A percentile compares a stretch with the other conserved stretches of the same genome.
Conservation (phyloP, 306 rosid species). For the barrel medic (Medicago truncatula) region MtrunA17r5.0-ANR NC_053048.1:50352001-50352500, state of each 20-base stretch:
- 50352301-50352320: too few relatives aligned
- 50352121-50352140: slow-evolving; percentile 17
- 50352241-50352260: too few relatives aligned
- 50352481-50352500: too few relatives aligned
- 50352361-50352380: too few relatives aligned
- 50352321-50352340: too few relatives aligned
- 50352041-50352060: background rate
- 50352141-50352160: background rate
- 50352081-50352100: slow-evolving; percentile 4
- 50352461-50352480: too few relatives aligned
- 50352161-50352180: background rate
- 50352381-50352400: too few relatives aligned
- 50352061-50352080: background rate
- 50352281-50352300: too few relatives aligned
- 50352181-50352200: slow-evolving; percentile 23
- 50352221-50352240: slow-evolving; percentile 34
- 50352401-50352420: too few relatives aligned
- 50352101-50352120: slow-evolving; percentile 37
- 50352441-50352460: too few relatives aligned
- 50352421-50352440: too few relatives aligned
- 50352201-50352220: slow-evolving; percentile 34
- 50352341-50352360: too few relatives aligned
- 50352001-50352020: slow-evolving; percentile 21
- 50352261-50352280: background rate
- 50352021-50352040: slow-evolving; percentile 19